Evolutionary conservation across 2,329 filamentous ascomycete species (phyloP), one percentile per base, ranked within the genome.

Genomic region (Apiospora saccharicola): DNA sequence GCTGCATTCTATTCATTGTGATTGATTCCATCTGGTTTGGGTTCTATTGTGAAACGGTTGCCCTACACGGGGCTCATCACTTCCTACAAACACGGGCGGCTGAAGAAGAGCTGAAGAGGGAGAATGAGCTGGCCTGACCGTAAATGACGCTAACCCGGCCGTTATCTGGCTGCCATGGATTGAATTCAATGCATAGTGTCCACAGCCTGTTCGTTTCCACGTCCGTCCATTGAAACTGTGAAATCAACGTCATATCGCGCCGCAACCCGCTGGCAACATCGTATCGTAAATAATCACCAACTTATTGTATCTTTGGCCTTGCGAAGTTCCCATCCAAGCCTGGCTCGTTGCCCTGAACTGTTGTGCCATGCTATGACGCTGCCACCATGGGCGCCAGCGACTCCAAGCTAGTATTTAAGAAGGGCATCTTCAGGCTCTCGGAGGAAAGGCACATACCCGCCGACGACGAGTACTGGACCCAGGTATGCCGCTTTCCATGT

Each of bases 391-490:
- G 96, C 84, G 96, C 96, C 81, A 98, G 96, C 85, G 96, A 98
- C 86, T 98, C 96, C 79, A 98, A 98, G 89, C 91, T 98, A 81
- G 94, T 96, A 81, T 98, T 99, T 89, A 98, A 98, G 85, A 94
- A 97, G 85, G 96, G 95, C 84, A 97, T 98, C 86, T 98, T 98
- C 86, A 91, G 93, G 81, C 90, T 99, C 73, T 96, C 95, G n/a
- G 95, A 98, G 82, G 93, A 97, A 82, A 91, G 92, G 76, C 89
- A 93, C 81, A 98, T 98, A 80, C 89, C 94, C 73, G 91, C 94
- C 72, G 93, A 96, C 83, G 94, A 98, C 85, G 88, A 91, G 24
- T 98, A 98, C 85, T 99, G 96, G 96, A 92, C 93, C 75, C 94
- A 94, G 81, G 95, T 97, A 84, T 80, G 93, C 87, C 57, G 10